Evolutionary conservation across 495 filamentous ascomycete genomes (phyloP).

Genomic region (Saxophila tyrrhenica): DNA sequence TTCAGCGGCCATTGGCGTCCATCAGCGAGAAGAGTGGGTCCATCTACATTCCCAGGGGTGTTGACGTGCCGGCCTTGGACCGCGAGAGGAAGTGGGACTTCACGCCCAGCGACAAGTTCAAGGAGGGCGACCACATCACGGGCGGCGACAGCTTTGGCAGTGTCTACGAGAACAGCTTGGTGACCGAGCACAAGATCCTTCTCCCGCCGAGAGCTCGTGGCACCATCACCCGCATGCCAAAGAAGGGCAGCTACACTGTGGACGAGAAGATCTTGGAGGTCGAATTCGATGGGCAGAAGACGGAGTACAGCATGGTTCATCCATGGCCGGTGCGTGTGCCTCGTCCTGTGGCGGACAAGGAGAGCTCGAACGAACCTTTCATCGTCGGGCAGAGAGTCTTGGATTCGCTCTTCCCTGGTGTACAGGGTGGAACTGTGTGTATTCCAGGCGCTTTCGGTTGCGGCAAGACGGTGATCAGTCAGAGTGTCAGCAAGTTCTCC

Average conservation of each 20-base stretch:
- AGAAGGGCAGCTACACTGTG: constrained; percentile 85
- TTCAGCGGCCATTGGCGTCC: constrained; percentile 82
- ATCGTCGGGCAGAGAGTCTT: constrained; percentile 94
- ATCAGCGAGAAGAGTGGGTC: constrained; percentile 55
- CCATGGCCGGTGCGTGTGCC: constrained; percentile 98
- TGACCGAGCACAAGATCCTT: constrained; percentile 89
- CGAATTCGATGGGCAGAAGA: constrained; percentile 93
- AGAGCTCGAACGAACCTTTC: constrained; percentile 76
- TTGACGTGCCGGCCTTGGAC: constrained; percentile 76
- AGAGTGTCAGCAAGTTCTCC: constrained; percentile 97
- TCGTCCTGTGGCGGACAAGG: constrained; percentile 78
- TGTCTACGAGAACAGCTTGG: constrained; percentile 91
- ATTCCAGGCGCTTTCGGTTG: constrained; percentile 98
- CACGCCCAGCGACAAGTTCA: constrained; percentile 58
- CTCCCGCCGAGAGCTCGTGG: constrained; percentile 84
- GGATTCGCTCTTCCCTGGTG: constrained; percentile 94
- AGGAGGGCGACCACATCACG: constrained; percentile 93
- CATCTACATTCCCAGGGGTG: constrained; percentile 96
- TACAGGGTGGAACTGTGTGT: constrained; percentile 93
- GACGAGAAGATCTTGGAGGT: constrained; percentile 90
- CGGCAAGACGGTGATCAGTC: constrained; percentile 98
- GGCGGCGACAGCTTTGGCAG: constrained; percentile 90
- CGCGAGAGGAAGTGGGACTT: constrained; percentile 92
- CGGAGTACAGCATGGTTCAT: constrained; percentile 93
- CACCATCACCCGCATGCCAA: constrained; percentile 80